Evolutionary conservation across 208 protist genomes (phyloP).

Genomic region (Borovskyia barvae): DNA sequence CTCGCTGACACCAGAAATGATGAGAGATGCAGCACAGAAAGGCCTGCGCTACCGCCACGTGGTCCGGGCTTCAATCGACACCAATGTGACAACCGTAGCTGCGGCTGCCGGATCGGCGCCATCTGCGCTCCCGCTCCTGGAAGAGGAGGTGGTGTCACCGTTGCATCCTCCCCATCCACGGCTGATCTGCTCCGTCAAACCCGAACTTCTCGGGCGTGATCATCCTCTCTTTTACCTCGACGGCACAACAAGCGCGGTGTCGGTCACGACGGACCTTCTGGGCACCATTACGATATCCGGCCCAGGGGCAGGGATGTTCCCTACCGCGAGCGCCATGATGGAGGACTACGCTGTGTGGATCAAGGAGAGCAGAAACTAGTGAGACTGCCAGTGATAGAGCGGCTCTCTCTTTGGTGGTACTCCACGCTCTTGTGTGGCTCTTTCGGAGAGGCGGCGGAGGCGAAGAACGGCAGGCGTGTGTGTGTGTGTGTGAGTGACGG

Average conservation of each 20-base stretch:
- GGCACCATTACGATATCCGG: conserved; percentile 26
- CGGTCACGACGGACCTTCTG: conserved; percentile 33
- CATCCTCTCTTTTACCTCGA: conserved; percentile 35
- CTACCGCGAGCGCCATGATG: conserved; percentile 35
- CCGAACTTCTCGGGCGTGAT: conserved; percentile 21
- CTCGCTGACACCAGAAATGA: conserved; percentile 23
- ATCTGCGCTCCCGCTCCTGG: background rate
- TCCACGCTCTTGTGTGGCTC: too few relatives aligned
- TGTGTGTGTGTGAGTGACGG: too few relatives aligned
- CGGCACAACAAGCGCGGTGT: conserved; percentile 30
- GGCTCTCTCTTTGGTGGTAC: too few relatives aligned
- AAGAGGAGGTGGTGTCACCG: background rate
- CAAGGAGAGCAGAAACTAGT: too few relatives aligned
- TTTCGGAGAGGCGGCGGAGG: background rate
- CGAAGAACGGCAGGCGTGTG: background rate
- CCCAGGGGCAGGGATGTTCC: conserved; percentile 34
- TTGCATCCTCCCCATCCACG: background rate
- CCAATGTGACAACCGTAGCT: background rate
- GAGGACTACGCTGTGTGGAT: conserved; percentile 38
- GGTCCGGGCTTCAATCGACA: conserved; percentile 12
- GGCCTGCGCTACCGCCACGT: conserved; percentile 37
- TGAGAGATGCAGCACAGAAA: conserved; percentile 18
- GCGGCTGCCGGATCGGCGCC: background rate
- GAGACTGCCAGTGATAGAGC: too few relatives aligned
- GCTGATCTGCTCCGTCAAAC: conserved; percentile 21